Conservation (phyloP, 495 filamentous ascomycete genomes). For the Choiromyces venosus region DNA sequence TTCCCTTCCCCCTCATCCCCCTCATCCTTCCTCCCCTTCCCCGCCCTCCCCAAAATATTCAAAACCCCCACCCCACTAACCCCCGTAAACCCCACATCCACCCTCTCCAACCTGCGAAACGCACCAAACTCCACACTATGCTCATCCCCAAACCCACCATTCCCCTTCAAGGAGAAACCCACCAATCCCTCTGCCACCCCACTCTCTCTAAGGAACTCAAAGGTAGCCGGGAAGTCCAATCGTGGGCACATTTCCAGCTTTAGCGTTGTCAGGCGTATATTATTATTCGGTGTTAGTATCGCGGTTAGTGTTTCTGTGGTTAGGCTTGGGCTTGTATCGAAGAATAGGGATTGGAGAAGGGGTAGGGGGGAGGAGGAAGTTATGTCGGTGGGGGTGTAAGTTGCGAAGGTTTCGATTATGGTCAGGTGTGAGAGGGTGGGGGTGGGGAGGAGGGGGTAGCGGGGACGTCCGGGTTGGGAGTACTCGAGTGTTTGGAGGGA, state of each 20-base stretch:
- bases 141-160: slow-evolving; percentile 28
- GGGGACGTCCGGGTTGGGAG: neutral
- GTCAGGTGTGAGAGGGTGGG: slow-evolving; percentile 8
- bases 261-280: slow-evolving; percentile 13
- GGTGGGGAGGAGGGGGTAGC: slow-evolving; percentile 21
- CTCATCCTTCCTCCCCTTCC: slow-evolving; percentile 15
- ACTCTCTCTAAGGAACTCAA: slow-evolving; percentile 23
- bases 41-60: slow-evolving; percentile 19
- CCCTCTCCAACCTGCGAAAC: slow-evolving; percentile 15
- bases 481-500: slow-evolving; percentile 14
- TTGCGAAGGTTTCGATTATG: slow-evolving; percentile 17
- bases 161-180: slow-evolving; percentile 23
- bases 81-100: slow-evolving; percentile 34
- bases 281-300: neutral
- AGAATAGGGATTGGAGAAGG: slow-evolving; percentile 9
- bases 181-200: slow-evolving; percentile 13
- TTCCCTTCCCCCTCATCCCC: slow-evolving; percentile 16
- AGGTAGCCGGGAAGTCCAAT: slow-evolving; percentile 17
- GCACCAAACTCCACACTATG: slow-evolving; percentile 24
- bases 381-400: slow-evolving; percentile 6
- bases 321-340: slow-evolving; percentile 14
- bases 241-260: slow-evolving; percentile 27
- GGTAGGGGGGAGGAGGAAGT: slow-evolving; percentile 21
- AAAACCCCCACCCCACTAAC: slow-evolving; percentile 32
- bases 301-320: slow-evolving; percentile 3